Evolutionary conservation across 208 protist species (phyloP).

Genomic region (Wallacemonas sp.): DNA sequence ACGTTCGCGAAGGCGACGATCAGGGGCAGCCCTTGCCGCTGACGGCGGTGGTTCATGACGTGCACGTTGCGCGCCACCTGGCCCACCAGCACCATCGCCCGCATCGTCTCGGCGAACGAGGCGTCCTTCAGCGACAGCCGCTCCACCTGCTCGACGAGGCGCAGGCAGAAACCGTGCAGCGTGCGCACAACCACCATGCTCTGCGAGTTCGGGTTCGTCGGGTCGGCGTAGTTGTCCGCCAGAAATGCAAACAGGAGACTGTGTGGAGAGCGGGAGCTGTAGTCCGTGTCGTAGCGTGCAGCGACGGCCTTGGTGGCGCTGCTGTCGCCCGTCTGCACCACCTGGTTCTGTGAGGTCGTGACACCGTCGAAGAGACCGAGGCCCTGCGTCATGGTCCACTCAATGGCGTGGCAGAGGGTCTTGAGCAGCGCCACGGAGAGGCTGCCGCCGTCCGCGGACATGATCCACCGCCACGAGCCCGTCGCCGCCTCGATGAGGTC

Average conservation of each 20-base stretch:
- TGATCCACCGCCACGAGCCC: constrained; percentile 70
- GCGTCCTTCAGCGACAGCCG: constrained; percentile 69
- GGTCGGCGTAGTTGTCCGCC: constrained; percentile 57
- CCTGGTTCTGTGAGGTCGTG: constrained; percentile 39
- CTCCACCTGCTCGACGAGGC: constrained; percentile 50
- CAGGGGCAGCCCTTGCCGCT: constrained; percentile 31
- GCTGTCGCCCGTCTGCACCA: constrained; percentile 65
- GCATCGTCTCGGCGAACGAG: constrained; percentile 84
- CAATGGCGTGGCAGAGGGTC: constrained; percentile 60
- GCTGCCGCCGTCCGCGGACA: constrained; percentile 44
- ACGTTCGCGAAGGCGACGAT: constrained; percentile 66
- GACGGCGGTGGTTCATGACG: constrained; percentile 51
- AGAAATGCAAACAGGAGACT: constrained; percentile 76
- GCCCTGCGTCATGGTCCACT: constrained; percentile 61
- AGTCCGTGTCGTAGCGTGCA: constrained; percentile 27
- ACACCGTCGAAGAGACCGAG: constrained; percentile 79
- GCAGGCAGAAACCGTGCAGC: constrained; percentile 52
- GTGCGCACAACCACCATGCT: constrained; percentile 52
- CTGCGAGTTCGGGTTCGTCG: constrained; percentile 44
- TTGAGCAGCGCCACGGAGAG: constrained; percentile 56
- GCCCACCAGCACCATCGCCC: constrained; percentile 58
- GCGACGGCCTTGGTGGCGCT: not conserved
- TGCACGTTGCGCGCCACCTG: constrained; percentile 56
- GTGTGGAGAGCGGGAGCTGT: constrained; percentile 60
- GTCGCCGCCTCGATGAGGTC: constrained; percentile 56